Conservation (phyloP, 305 asterid genomes). For the Ajuga reptans region DNA sequence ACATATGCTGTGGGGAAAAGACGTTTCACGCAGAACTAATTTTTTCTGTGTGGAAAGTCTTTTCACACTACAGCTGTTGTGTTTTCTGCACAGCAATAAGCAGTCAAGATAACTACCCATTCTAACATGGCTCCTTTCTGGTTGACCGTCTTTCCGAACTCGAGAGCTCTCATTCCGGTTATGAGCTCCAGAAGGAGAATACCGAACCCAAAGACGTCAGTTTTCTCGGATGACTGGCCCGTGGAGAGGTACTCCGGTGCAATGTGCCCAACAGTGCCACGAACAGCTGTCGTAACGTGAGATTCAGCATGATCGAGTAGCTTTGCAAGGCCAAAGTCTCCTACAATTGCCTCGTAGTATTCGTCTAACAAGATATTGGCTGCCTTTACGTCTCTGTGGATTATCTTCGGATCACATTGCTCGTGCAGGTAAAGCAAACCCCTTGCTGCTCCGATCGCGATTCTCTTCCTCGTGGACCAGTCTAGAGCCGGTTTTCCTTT, state of each 20-base stretch:
- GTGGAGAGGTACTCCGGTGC: slow-evolving; percentile 91
- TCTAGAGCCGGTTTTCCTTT: slow-evolving; percentile 66
- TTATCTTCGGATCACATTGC: slow-evolving; percentile 94
- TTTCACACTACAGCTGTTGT: not conserved
- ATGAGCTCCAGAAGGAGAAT: slow-evolving; percentile 80
- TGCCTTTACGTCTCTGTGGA: slow-evolving; percentile 90
- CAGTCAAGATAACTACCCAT: slow-evolving; percentile 40
- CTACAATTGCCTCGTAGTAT: slow-evolving; percentile 70
- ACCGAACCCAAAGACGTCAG: slow-evolving; percentile 90
- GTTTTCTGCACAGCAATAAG: not conserved
- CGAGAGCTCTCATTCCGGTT: slow-evolving; percentile 86
- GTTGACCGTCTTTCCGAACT: slow-evolving; percentile 67
- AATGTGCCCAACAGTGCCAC: slow-evolving; percentile 91
- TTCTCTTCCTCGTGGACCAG: slow-evolving; percentile 77
- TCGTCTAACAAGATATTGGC: slow-evolving; percentile 81
- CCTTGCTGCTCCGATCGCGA: slow-evolving; percentile 84
- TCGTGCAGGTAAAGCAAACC: slow-evolving; percentile 83
- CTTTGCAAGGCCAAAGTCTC: slow-evolving; percentile 91
- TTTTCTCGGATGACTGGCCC: slow-evolving; percentile 89
- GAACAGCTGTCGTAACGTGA: slow-evolving; percentile 90
- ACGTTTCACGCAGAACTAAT: too few relatives aligned
- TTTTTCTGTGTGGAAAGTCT: not conserved
- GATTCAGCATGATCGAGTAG: slow-evolving; percentile 83
- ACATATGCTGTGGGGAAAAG: too few relatives aligned
- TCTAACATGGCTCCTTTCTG: slow-evolving; percentile 86